Percentiles rank a stretch among this genome's conserved stretches.
phyloP scores from a whole-genome alignment of 495 filamentous ascomycete species.

The Tuber melanosporum region DNA sequence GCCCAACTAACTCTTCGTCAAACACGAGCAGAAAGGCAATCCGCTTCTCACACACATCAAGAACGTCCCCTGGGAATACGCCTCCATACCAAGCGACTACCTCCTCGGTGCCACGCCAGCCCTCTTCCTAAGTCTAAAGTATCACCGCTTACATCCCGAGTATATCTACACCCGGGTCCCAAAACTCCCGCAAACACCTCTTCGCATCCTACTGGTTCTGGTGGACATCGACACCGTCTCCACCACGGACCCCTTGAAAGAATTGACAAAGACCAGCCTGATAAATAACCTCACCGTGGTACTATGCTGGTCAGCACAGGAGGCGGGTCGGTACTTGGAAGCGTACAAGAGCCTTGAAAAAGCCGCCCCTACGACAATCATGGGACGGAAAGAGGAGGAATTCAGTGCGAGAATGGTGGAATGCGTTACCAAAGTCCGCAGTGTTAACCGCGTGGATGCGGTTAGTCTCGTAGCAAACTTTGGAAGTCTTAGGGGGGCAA shows the following conservation, averaged over 20 bases:
- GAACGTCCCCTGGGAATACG: conserved; percentile 90
- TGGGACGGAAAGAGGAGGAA: conserved; percentile 68
- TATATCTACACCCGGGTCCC: conserved; percentile 93
- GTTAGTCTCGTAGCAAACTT: conserved; percentile 79
- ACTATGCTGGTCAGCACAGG: conserved; percentile 85
- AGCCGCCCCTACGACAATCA: conserved; percentile 71
- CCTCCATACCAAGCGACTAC: conserved; percentile 89
- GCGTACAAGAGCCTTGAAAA: conserved; percentile 89
- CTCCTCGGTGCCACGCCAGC: conserved; percentile 79
- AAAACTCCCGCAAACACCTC: conserved; percentile 63
- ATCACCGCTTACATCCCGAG: conserved; percentile 88
- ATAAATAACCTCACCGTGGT: conserved; percentile 89
- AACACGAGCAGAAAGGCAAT: conserved; percentile 74
- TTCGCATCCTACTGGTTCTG: conserved; percentile 65
- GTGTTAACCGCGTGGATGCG: conserved; percentile 90
- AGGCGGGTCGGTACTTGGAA: conserved; percentile 88
- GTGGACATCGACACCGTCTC: conserved; percentile 90
- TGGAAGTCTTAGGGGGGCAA: conserved; percentile 73
- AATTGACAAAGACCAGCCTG: conserved; percentile 79
- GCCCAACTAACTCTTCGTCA: neutral
- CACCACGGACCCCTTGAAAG: conserved; percentile 70
- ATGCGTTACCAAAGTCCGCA: conserved; percentile 81
- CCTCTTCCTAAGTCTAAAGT: conserved; percentile 90
- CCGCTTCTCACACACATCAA: conserved; percentile 78
- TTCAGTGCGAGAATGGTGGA: conserved; percentile 89